Conservation (phyloP, 176 grass and related monocot genomes). For the Typha latifolia region DNA sequence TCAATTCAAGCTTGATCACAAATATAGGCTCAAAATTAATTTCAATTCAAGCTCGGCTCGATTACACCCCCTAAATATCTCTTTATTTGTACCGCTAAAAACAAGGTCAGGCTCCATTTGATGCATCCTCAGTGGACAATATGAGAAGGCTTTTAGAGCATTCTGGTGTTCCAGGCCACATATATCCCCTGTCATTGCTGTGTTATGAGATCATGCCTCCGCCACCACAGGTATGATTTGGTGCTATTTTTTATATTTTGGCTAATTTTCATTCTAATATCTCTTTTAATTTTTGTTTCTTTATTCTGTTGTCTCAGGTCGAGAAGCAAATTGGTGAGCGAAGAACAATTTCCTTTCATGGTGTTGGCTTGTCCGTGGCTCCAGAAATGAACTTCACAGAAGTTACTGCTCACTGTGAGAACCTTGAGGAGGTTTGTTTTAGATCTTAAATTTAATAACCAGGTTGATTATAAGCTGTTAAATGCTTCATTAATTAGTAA, state of each 20-base stretch:
- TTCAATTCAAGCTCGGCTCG: too few relatives aligned
- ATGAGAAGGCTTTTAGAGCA: constrained; percentile 97
- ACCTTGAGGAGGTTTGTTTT: constrained; percentile 55
- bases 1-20: too few relatives aligned
- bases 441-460: constrained; percentile 11
- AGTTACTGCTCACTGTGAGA: constrained; percentile 35
- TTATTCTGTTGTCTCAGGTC: constrained; percentile 27
- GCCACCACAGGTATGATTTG: constrained; percentile 52
- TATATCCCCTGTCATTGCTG: constrained; percentile 84
- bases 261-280: not conserved
- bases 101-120: constrained; percentile 75
- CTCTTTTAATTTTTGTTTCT: constrained; percentile 16
- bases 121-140: constrained; percentile 81
- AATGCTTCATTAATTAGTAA: too few relatives aligned
- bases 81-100: constrained; percentile 32
- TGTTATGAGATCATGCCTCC: constrained; percentile 98
- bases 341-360: constrained; percentile 82
- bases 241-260: constrained; percentile 4
- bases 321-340: constrained; percentile 95
- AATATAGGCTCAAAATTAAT: too few relatives aligned
- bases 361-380: constrained; percentile 69
- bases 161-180: constrained; percentile 62
- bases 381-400: constrained; percentile 68
- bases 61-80: too few relatives aligned
- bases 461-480: not conserved